Base-by-base conservation (phyloP, 2,329 filamentous ascomycete species). In the Falciphora oryzae region DNA sequence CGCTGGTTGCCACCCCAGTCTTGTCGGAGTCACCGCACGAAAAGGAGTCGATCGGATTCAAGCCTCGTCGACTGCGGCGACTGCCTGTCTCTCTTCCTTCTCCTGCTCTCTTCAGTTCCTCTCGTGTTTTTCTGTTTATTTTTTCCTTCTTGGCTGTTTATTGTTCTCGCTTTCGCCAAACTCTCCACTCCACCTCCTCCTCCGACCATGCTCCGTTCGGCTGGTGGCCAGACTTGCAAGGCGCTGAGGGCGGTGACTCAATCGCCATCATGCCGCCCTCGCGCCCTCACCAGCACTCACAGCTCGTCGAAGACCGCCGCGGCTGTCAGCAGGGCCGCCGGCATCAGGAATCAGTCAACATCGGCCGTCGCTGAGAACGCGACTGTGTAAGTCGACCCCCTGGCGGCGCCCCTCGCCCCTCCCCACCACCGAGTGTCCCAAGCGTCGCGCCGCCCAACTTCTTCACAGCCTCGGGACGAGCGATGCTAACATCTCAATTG, bases 291-390 rank as follows among this genome's bases (percentile, higher is more conserved):
- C 64, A 75, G 75, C n/a, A 74, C 80, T 31, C 71, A 77, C 31
- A 70, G 74, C 56, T 71, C 58, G 14, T 35, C 73, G 22, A 71
- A 76, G 11, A 73, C 75, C 59, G 65, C 79, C 59, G 71, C 75
- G 61, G 68, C 75, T 16, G 70, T 71, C 62, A 79, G 76, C 69
- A 83, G 79, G 4, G 74, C 78, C 38, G 69, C 75, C 28, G 76
- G 75, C 57, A 73, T 76, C 64, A 80, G 83, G 73, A 81, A 76
- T 71, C 80, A 84, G 68, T 78, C 81, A 38, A 84, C 83, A n/a
- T 77, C 79, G 32, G 79, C 82, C 44, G 77, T 79, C 57, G 77
- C 80, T 58, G 77, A 77, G 58, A 70, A 83, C 67, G 74, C 82
- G 66, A 78, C 81, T 67, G 74, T 81, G 85, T 89, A 80, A 75